Evolutionary conservation across 495 filamentous ascomycete species (phyloP).

Genomic region (Aspergillus steynii): DNA sequence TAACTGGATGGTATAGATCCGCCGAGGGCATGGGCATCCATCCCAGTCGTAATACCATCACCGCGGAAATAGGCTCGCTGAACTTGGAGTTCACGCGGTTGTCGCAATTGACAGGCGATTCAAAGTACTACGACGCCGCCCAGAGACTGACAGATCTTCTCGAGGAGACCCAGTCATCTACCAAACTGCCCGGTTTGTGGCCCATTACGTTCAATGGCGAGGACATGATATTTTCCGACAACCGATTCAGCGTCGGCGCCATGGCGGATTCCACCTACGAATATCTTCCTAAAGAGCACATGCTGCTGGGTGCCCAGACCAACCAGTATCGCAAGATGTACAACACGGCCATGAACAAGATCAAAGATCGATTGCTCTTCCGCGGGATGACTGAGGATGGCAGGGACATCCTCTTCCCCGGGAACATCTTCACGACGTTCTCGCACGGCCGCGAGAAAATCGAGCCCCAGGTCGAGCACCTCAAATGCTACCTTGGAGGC

Average conservation of each 20-base stretch:
- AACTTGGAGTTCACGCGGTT: conserved; percentile 92
- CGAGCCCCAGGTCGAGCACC: conserved; percentile 53
- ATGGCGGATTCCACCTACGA: conserved; percentile 93
- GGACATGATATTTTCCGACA: conserved; percentile 40
- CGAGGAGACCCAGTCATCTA: conserved; percentile 68
- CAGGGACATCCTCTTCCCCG: conserved; percentile 74
- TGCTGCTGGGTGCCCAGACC: conserved; percentile 75
- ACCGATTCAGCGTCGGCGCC: conserved; percentile 77
- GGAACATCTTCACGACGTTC: conserved; percentile 42
- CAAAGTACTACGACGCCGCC: conserved; percentile 90
- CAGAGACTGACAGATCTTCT: conserved; percentile 83
- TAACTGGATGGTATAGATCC: conserved; percentile 24
- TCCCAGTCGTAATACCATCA: conserved; percentile 43
- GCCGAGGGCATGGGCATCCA: conserved; percentile 39
- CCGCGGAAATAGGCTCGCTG: conserved; percentile 87
- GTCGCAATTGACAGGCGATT: conserved; percentile 80
- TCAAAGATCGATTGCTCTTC: conserved; percentile 79
- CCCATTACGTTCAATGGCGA: conserved; percentile 73
- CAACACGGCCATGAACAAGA: conserved; percentile 62
- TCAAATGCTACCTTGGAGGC: conserved; percentile 63
- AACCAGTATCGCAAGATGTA: conserved; percentile 83
- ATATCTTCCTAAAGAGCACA: conserved; percentile 85
- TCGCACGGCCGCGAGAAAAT: conserved; percentile 25
- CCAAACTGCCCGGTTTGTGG: conserved; percentile 79
- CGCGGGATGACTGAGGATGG: conserved; percentile 75